These are phyloP conservation scores for Rhizomucor miehei DNA, from an alignment of 371 early-diverging fungal genomes.

Conservation along the genomic window DNA sequence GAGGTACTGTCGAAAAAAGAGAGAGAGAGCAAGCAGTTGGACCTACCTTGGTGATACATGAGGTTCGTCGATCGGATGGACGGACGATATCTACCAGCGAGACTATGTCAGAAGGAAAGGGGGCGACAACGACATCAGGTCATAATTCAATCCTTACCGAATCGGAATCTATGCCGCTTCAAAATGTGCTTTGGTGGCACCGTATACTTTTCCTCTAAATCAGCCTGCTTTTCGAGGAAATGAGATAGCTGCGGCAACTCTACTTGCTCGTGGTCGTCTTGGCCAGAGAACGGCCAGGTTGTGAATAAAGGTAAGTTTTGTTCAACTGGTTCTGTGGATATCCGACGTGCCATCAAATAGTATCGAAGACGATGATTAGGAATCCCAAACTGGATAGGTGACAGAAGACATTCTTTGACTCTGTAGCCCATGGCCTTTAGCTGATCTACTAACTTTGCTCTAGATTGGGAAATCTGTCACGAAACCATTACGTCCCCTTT, in stretches of 20 bases:
- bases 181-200: conserved; percentile 65
- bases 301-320: conserved; percentile 24
- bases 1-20: no score
- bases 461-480: conserved; percentile 53
- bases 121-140: background rate
- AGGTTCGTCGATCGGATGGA: conserved; percentile 45
- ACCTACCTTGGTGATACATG: conserved; percentile 72
- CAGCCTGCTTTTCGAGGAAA: conserved; percentile 45
- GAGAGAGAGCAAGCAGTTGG: conserved; percentile 16
- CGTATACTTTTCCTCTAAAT: conserved; percentile 27
- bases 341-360: conserved; percentile 60
- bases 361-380: conserved; percentile 72
- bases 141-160: conserved; percentile 46
- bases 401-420: conserved; percentile 62
- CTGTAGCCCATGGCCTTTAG: conserved; percentile 62
- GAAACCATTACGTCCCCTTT: background rate
- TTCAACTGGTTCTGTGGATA: conserved; percentile 14
- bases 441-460: conserved; percentile 51
- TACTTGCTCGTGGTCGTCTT: conserved; percentile 15
- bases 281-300: conserved; percentile 54
- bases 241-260: conserved; percentile 24
- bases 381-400: conserved; percentile 66
- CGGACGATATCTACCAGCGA: conserved; percentile 52
- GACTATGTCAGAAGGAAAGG: background rate
- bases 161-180: conserved; percentile 64